Evolutionary conservation across 106 monocot genomes (phyloP), one percentile per base, ranked within the genome.

Genomic region (Triglochin maritima): DNA sequence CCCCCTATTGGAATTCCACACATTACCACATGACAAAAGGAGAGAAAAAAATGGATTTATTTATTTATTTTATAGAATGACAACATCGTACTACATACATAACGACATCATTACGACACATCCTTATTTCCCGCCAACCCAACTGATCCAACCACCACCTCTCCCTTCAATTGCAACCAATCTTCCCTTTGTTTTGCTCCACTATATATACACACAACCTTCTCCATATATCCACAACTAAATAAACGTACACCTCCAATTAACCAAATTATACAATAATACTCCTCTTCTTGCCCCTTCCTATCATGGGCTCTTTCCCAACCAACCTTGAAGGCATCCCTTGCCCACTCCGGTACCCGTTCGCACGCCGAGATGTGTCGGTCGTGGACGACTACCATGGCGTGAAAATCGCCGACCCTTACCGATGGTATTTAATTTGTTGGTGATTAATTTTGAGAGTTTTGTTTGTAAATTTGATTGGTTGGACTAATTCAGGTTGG

Each of bases 331-430:
- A 71, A 45, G 46, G 0, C 62, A 11, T 63, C 62, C 10, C 13
- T 14, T 45, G 5, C 45, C 43, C 3, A 46, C 79, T 92, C 49
- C 71, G 9, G 3, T 94, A 94, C 77, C 93, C 89, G 2, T n/a
- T 72, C 1, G 81, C 74, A 10, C 93, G 89, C 60, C 86, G 89
- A n/a, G 89, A 94, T 62, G 72, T 77, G 8, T 78, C 84, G 55
- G 76, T 89, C 66, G 80, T 81, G 16, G 89, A 94, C 69, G 64
- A 76, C 69, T 94, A 82, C 67, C 86, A 89, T 59, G 93, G 93
- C 42, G 78, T 77, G 57, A 67, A 9, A 48, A 70, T 94, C 65
- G 50, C 89, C 56, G 93, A 94, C 49, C 93, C 93, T n/a, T 94
- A 89, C 71, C 79, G 89, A 62, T 94, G 92, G 92, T 92, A 16